These are phyloP conservation scores for Peronospora destructor DNA, from an alignment of 352 stramenopile species.

Conservation along the genomic window DNA sequence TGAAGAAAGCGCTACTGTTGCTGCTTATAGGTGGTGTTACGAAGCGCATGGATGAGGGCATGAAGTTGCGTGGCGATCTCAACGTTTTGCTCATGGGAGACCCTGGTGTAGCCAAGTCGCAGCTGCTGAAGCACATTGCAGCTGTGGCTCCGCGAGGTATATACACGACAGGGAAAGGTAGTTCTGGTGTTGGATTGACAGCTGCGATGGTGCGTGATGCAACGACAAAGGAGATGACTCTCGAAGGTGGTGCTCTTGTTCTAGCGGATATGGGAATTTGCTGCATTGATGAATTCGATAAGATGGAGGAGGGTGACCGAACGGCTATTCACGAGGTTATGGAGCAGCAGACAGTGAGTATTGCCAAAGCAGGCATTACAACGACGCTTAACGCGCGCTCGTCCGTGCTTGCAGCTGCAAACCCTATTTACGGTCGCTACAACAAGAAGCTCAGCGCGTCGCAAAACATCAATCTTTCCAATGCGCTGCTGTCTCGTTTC, in stretches of 20 bases:
- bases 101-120: slow-evolving; percentile 97
- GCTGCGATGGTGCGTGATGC: slow-evolving; percentile 95
- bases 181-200: slow-evolving; percentile 96
- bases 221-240: slow-evolving; percentile 90
- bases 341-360: slow-evolving; percentile 99
- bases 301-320: slow-evolving; percentile 97
- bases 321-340: slow-evolving; percentile 99
- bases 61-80: slow-evolving; percentile 97
- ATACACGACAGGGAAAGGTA: slow-evolving; percentile 99
- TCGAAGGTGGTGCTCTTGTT: slow-evolving; percentile 94
- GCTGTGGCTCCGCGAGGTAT: slow-evolving; percentile 93
- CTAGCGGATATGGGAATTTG: slow-evolving; percentile 98
- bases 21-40: slow-evolving; percentile 93
- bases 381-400: slow-evolving; percentile 95
- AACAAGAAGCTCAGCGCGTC: slow-evolving; percentile 81
- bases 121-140: slow-evolving; percentile 98
- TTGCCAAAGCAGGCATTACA: slow-evolving; percentile 99
- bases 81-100: slow-evolving; percentile 99
- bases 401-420: slow-evolving; percentile 98
- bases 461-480: slow-evolving; percentile 99
- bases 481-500: slow-evolving; percentile 98
- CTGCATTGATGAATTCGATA: slow-evolving; percentile 98
- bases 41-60: slow-evolving; percentile 88
- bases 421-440: slow-evolving; percentile 95
- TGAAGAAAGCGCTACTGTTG: slow-evolving; percentile 98